Percentiles rank a stretch among this genome's conserved stretches.
Evolutionary conservation across 352 stramenopile species (phyloP).

Genomic region (Thalassiosira allenii): DNA sequence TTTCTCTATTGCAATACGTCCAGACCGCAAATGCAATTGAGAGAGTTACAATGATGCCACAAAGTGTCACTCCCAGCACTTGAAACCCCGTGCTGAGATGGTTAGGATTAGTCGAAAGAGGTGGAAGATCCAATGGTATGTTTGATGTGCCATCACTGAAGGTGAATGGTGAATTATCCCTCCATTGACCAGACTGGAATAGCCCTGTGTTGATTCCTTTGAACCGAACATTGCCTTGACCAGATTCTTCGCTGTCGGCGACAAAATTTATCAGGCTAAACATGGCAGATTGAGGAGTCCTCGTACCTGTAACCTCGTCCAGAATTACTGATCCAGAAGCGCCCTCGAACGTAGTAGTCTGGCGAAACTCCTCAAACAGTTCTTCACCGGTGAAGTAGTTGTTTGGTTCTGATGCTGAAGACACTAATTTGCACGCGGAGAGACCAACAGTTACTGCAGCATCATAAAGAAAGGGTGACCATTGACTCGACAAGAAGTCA

Average conservation of each 20-base stretch:
- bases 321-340: conserved; percentile 54
- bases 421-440: conserved; percentile 50
- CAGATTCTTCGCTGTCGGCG: conserved; percentile 23
- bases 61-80: neutral
- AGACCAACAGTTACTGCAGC: conserved; percentile 62
- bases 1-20: conserved; percentile 32
- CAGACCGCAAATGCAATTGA: conserved; percentile 11
- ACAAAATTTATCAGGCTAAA: conserved; percentile 63
- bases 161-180: neutral
- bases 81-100: neutral
- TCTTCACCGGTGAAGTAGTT: conserved; percentile 52
- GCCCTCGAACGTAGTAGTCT: conserved; percentile 58
- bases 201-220: neutral
- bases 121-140: conserved; percentile 4
- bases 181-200: neutral
- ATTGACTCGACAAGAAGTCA: conserved; percentile 7
- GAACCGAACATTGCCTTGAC: conserved; percentile 20
- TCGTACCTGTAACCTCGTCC: conserved; percentile 61
- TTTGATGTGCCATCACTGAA: conserved; percentile 24
- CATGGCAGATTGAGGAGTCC: conserved; percentile 41
- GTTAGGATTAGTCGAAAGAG: neutral
- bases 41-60: neutral
- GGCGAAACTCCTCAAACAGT: conserved; percentile 44
- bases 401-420: neutral
- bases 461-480: conserved; percentile 57